phyloP scores from a whole-genome alignment of 164 flowering plant species.

The Echeveria elegans region DNA sequence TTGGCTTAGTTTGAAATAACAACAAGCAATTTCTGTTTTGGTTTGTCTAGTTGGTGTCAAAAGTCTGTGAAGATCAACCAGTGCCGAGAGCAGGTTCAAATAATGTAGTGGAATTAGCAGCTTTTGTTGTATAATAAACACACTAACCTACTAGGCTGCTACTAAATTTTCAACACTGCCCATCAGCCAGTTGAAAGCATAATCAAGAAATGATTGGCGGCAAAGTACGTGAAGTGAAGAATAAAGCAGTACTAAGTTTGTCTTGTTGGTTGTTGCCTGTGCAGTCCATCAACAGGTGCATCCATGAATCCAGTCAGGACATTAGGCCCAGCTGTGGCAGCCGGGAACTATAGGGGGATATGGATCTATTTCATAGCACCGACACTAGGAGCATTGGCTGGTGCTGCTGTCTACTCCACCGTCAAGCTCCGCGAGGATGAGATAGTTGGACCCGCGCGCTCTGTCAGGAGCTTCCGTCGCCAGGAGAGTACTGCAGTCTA shows the following conservation, averaged over 20 bases:
- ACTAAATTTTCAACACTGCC: not conserved
- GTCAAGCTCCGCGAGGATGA: slow-evolving; percentile 56
- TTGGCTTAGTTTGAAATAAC: not conserved
- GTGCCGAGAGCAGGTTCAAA: too few species aligned
- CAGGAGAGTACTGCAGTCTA: slow-evolving; percentile 15
- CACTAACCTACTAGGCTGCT: too few species aligned
- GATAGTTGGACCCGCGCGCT: slow-evolving; percentile 30
- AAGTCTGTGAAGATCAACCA: too few species aligned
- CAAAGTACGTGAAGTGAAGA: too few species aligned
- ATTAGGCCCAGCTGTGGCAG: slow-evolving; percentile 79
- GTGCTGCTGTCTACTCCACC: slow-evolving; percentile 53
- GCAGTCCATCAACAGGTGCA: slow-evolving; percentile 78
- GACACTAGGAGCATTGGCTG: slow-evolving; percentile 55
- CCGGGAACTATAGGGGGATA: slow-evolving; percentile 53
- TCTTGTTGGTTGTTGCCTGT: not conserved
- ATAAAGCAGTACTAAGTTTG: not conserved
- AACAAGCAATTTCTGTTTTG: not conserved
- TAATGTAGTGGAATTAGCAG: too few species aligned
- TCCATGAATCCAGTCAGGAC: slow-evolving; percentile 90
- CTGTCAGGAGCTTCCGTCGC: slow-evolving; percentile 72
- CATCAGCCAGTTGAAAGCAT: too few species aligned
- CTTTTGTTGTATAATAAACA: too few species aligned
- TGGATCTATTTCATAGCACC: slow-evolving; percentile 86
- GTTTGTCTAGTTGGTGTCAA: too few species aligned
- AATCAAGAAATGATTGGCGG: too few species aligned